Evolutionary conservation across 768 basidiomycete genomes (phyloP).

Genomic region (Russula dissimulans): DNA sequence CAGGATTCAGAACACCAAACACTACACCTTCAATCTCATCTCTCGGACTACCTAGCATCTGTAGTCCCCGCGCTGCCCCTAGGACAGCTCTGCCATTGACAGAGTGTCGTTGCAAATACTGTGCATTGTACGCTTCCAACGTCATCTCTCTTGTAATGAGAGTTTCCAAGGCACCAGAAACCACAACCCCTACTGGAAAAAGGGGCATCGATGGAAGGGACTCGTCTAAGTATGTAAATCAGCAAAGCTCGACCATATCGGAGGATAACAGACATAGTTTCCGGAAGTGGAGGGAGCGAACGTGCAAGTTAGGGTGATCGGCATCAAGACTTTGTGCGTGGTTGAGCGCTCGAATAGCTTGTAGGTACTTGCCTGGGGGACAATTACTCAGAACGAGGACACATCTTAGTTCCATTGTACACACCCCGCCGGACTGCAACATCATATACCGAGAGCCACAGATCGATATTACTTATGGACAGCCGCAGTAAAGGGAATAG

Average conservation of each 20-base stretch:
- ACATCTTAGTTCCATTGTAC: slow-evolving; percentile 22
- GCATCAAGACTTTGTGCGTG: slow-evolving; percentile 45
- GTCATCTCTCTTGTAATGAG: slow-evolving; percentile 51
- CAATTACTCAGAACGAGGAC: not conserved
- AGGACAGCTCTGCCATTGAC: slow-evolving; percentile 45
- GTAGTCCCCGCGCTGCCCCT: slow-evolving; percentile 51
- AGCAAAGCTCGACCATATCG: not conserved
- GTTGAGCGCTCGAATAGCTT: slow-evolving; percentile 62
- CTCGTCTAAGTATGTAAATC: slow-evolving; percentile 31
- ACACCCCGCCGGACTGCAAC: slow-evolving; percentile 74
- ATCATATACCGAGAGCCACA: slow-evolving; percentile 71
- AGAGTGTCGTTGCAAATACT: slow-evolving; percentile 62
- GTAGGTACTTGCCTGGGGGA: slow-evolving; percentile 63
- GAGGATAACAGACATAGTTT: slow-evolving; percentile 35
- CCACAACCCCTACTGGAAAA: slow-evolving; percentile 39
- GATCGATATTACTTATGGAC: slow-evolving; percentile 46
- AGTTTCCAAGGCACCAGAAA: slow-evolving; percentile 38
- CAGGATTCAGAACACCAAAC: slow-evolving; percentile 40
- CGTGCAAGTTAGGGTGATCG: slow-evolving; percentile 58
- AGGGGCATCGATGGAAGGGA: slow-evolving; percentile 36
- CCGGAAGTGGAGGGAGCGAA: slow-evolving; percentile 58
- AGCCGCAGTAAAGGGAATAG: slow-evolving; percentile 53
- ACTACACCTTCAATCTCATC: slow-evolving; percentile 54
- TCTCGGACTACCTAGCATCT: slow-evolving; percentile 36
- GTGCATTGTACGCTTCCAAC: slow-evolving; percentile 60